Evolutionary conservation across 495 filamentous ascomycete genomes (phyloP).

Genomic region (Evansstolkia leycettana): DNA sequence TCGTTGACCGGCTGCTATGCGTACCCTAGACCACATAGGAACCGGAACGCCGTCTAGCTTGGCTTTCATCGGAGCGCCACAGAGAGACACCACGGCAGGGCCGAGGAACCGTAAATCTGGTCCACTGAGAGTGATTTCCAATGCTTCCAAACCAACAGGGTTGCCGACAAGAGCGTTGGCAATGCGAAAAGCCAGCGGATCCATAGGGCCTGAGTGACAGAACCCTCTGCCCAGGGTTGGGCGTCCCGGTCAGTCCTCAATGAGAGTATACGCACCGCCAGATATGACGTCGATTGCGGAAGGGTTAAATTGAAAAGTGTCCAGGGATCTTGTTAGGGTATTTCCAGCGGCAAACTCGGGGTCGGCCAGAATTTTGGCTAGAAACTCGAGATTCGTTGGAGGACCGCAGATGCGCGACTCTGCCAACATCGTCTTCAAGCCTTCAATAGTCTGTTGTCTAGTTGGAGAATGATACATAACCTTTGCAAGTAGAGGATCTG

Average conservation of each 20-base stretch:
- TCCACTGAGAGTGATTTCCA: slow-evolving; percentile 48
- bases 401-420: slow-evolving; percentile 39
- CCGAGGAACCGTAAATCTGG: slow-evolving; percentile 44
- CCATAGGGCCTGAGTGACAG: slow-evolving; percentile 42
- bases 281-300: slow-evolving; percentile 45
- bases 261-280: slow-evolving; percentile 41
- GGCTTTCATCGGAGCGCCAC: slow-evolving; percentile 38
- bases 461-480: slow-evolving; percentile 39
- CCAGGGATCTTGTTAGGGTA: slow-evolving; percentile 42
- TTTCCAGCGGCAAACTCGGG: slow-evolving; percentile 29
- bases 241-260: slow-evolving; percentile 48
- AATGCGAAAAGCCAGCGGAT: slow-evolving; percentile 39
- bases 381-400: slow-evolving; percentile 44
- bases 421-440: slow-evolving; percentile 28
- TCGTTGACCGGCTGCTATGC: slow-evolving; percentile 36
- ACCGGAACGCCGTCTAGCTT: slow-evolving; percentile 31
- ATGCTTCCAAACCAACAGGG: slow-evolving; percentile 30
- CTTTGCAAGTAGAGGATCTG: slow-evolving; percentile 51
- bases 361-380: slow-evolving; percentile 31
- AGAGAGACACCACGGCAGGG: slow-evolving; percentile 35
- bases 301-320: slow-evolving; percentile 34
- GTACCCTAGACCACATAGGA: slow-evolving; percentile 41
- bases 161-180: slow-evolving; percentile 51
- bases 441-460: slow-evolving; percentile 29
- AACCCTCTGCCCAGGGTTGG: slow-evolving; percentile 39